A percentile compares a stretch with the other conserved stretches of the same genome.
Conservation (phyloP, 768 basidiomycete genomes). For the Rossbeevera mucosa region DNA sequence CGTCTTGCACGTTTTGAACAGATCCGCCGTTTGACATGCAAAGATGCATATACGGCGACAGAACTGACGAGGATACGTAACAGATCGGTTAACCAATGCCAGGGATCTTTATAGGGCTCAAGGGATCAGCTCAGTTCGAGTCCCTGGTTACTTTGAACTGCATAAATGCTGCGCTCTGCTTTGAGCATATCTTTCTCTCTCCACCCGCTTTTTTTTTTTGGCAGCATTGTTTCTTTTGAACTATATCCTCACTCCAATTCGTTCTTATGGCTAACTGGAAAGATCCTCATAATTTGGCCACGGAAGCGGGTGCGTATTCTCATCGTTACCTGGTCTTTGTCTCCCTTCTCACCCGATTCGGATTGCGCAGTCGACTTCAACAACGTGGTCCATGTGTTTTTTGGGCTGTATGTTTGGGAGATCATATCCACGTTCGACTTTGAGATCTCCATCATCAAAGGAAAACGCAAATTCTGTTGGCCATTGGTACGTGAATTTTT, state of each 20-base stretch:
- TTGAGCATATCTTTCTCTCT: constrained; percentile 4
- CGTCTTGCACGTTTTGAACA: neutral
- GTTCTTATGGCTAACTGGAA: constrained; percentile 27
- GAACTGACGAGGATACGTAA: constrained; percentile 17
- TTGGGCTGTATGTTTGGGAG: constrained; percentile 68
- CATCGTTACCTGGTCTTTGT: neutral
- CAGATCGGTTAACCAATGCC: constrained; percentile 2
- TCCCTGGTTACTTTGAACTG: constrained; percentile 24
- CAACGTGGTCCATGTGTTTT: constrained; percentile 57
- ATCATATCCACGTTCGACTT: constrained; percentile 58
- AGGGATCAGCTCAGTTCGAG: constrained; percentile 4
- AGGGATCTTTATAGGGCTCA: constrained; percentile 8
- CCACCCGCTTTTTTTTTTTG: neutral
- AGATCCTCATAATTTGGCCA: constrained; percentile 15
- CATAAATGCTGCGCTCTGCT: constrained; percentile 15
- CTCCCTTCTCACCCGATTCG: constrained; percentile 1
- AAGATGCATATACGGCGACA: neutral
- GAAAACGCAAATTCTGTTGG: constrained; percentile 60
- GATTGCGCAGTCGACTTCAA: constrained; percentile 46
- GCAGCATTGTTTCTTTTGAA: constrained; percentile 6
- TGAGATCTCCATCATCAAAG: constrained; percentile 59
- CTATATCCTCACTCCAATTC: constrained; percentile 12
- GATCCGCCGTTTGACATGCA: neutral
- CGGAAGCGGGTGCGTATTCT: constrained; percentile 22
- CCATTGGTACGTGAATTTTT: constrained; percentile 50